Evolutionary conservation across 2,329 filamentous ascomycete genomes (phyloP), one percentile per base, ranked within the genome.

Genomic region (Dothidotthia symphoricarpi): DNA sequence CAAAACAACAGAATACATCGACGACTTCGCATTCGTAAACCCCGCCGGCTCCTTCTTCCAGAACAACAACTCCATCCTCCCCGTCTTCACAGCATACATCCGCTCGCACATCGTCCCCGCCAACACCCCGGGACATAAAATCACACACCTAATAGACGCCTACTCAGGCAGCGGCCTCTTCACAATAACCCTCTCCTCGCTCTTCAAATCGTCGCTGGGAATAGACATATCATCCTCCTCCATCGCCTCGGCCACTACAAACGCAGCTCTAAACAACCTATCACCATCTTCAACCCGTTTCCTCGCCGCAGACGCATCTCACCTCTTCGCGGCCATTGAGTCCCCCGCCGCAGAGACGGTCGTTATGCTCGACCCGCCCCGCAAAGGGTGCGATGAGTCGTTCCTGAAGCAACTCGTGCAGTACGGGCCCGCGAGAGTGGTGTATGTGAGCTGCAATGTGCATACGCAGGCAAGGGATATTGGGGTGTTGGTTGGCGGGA

Each of bases 1-100:
- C 49, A 86, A 77, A 34, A 83, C 86, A 3, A 90, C 86, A 19
- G 93, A 98, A 68, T 96, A 94, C 69, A 80, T 98, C 47, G 88
- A 85, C 60, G 72, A 82, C 66, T 93, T 85, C 72, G 74, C 83
- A 60, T 95, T 98, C 71, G 83, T 83, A 64, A 97, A 95, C 71
- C 88, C 86, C 3, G 93, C 93, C 9, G 90, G 90, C 43, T 82
- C 88, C 35, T 98, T 98, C 74, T 98, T 98, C 79, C 93, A 98
- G 64, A 98, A 98, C 76, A 98, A 98, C 78, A 97, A 97, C 75
- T 94, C 89, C 38, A 97, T 98, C 69, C 83, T 98, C 16, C 82
- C 87, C 19, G 71, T 74, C 12, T 95, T 97, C 69, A 95, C 89
- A 11, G 77, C 81, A 51, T 95, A 94, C 72, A 87, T 97, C 63